A percentile compares a stretch with the other conserved stretches of the same genome.
Conservation (phyloP, 495 filamentous ascomycete genomes). For the Sordaria brevicollis region DNA sequence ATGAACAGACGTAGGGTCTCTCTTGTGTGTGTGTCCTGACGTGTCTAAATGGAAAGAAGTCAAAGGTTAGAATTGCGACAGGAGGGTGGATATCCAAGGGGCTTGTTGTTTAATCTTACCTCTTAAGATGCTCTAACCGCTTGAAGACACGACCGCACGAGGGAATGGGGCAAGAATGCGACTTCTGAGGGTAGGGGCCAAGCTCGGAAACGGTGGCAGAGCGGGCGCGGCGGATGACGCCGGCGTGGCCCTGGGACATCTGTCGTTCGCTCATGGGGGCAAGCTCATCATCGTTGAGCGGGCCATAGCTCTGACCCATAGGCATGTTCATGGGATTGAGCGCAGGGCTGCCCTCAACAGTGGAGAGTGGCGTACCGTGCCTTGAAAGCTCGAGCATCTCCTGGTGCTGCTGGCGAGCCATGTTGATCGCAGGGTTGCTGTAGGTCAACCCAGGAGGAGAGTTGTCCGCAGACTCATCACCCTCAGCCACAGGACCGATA, state of each 20-base stretch:
- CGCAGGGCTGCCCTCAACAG: constrained; percentile 65
- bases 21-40: constrained; percentile 99
- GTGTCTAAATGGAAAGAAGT: constrained; percentile 57
- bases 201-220: constrained; percentile 96
- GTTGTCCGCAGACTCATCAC: constrained; percentile 58
- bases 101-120: constrained; percentile 55
- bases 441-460: constrained; percentile 61
- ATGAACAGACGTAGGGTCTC: constrained; percentile 90
- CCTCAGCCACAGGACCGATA: constrained; percentile 71
- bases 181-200: constrained; percentile 93
- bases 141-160: constrained; percentile 97
- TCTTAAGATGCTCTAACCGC: constrained; percentile 96
- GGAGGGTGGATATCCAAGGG: constrained; percentile 33
- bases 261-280: constrained; percentile 49
- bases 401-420: constrained; percentile 56
- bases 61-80: constrained; percentile 42
- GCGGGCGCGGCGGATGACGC: constrained; percentile 77
- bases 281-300: constrained; percentile 54
- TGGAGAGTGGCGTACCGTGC: constrained; percentile 76
- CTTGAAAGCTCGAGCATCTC: constrained; percentile 75
- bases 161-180: constrained; percentile 97
- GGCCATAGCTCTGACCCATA: constrained; percentile 51
- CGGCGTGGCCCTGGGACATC: constrained; percentile 52
- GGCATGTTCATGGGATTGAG: constrained; percentile 57
- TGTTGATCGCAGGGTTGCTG: constrained; percentile 48